Percentiles rank a stretch among this genome's conserved stretches.
These are phyloP conservation scores for Aspergillus sp. DNA, from an alignment of 2,329 filamentous ascomycete species.

Conservation along the genomic window DNA sequence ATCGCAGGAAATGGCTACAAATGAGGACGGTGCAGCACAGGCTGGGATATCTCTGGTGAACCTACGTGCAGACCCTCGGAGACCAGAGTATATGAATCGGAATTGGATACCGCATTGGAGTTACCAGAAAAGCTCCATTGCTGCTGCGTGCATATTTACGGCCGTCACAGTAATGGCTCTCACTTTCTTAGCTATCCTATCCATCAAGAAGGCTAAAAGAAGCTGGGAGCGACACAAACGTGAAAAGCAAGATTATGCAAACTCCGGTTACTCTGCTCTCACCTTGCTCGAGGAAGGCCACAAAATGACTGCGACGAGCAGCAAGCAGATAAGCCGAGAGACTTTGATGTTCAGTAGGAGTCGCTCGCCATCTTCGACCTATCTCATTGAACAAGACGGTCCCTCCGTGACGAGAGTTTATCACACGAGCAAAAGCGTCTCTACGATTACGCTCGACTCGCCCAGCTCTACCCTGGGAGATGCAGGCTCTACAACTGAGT, in stretches of 20 bases:
- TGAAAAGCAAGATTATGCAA: slow-evolving; percentile 13
- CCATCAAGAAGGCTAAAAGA: slow-evolving; percentile 21
- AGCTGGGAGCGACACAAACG: slow-evolving; percentile 20
- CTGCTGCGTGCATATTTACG: slow-evolving; percentile 28
- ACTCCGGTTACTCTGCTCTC: slow-evolving; percentile 17
- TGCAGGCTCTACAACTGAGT: not conserved
- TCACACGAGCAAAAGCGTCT: slow-evolving; percentile 12
- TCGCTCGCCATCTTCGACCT: slow-evolving; percentile 27
- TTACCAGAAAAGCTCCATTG: slow-evolving; percentile 28
- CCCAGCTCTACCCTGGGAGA: not conserved
- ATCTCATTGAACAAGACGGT: slow-evolving; percentile 23
- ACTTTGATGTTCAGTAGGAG: slow-evolving; percentile 34
- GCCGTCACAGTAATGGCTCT: slow-evolving; percentile 23
- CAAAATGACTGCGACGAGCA: slow-evolving; percentile 14
- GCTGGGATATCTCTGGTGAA: not conserved
- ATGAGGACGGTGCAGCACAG: not conserved
- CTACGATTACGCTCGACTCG: slow-evolving; percentile 3
- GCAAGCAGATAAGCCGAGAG: slow-evolving; percentile 23
- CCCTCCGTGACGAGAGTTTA: slow-evolving; percentile 17
- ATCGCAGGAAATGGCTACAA: not conserved
- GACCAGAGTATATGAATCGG: slow-evolving; percentile 7
- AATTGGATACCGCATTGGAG: slow-evolving; percentile 19
- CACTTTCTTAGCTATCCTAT: slow-evolving; percentile 24
- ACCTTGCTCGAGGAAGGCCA: not conserved
- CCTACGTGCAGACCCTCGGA: not conserved